Evolutionary conservation across 495 filamentous ascomycete species (phyloP).

Genomic region (Penicillium salamii): DNA sequence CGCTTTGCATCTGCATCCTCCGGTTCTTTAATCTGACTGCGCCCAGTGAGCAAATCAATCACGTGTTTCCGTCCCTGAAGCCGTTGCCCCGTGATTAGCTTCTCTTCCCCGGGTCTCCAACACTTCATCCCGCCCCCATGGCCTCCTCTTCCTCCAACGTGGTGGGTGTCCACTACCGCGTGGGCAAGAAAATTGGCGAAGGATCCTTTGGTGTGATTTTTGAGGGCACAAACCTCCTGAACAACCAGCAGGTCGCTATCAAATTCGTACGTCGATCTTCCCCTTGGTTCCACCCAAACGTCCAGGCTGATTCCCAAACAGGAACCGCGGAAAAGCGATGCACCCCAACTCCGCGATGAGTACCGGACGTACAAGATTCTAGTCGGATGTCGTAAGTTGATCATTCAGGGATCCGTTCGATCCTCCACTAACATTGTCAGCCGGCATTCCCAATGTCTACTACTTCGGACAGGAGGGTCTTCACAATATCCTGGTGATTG

Average conservation of each 20-base stretch:
- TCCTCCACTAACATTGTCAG: conserved; percentile 45
- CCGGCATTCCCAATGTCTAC: conserved; percentile 99
- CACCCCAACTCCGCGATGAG: conserved; percentile 95
- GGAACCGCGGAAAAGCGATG: conserved; percentile 99
- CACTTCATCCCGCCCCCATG: conserved; percentile 49
- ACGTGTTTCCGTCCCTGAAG: conserved; percentile 31
- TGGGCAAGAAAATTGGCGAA: conserved; percentile 99
- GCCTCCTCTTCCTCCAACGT: conserved; percentile 96
- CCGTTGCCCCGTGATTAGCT: conserved; percentile 25
- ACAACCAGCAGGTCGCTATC: conserved; percentile 99
- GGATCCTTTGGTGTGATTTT: conserved; percentile 99
- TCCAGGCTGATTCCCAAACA: conserved; percentile 35
- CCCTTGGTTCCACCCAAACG: neutral
- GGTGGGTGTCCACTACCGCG: conserved; percentile 97
- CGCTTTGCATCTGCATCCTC: neutral
- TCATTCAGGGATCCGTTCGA: neutral
- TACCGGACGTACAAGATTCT: conserved; percentile 99
- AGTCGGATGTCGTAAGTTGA: conserved; percentile 88
- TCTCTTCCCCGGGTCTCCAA: conserved; percentile 14
- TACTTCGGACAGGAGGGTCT: conserved; percentile 99
- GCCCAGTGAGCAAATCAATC: conserved; percentile 19
- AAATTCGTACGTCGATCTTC: conserved; percentile 78
- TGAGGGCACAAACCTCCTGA: conserved; percentile 96
- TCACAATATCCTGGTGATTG: conserved; percentile 98
- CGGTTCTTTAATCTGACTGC: conserved; percentile 17